Percentiles rank a stretch among this genome's conserved stretches.
Evolutionary conservation across 495 filamentous ascomycete genomes (phyloP).

Genomic region (Aspergillus leporis): DNA sequence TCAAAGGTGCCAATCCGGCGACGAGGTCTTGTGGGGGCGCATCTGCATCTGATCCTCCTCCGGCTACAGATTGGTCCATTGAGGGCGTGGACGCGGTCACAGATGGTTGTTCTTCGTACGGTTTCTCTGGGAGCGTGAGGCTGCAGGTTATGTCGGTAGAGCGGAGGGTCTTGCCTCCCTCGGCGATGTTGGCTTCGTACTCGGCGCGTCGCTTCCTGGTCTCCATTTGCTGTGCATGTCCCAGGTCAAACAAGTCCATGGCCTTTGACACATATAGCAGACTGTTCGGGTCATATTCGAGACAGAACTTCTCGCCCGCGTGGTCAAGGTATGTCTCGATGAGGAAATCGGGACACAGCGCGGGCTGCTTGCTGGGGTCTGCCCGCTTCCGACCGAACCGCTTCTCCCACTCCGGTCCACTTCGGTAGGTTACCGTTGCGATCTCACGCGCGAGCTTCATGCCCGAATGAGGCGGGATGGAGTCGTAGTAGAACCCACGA

Average conservation of each 20-base stretch:
- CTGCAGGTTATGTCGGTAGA: slow-evolving; percentile 60
- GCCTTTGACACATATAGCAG: slow-evolving; percentile 96
- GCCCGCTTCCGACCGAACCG: slow-evolving; percentile 88
- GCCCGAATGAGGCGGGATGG: slow-evolving; percentile 86
- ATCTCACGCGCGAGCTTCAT: slow-evolving; percentile 99
- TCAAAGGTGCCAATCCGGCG: slow-evolving; percentile 66
- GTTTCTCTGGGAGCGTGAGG: slow-evolving; percentile 78
- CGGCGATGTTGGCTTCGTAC: slow-evolving; percentile 50
- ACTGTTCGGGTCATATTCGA: slow-evolving; percentile 98
- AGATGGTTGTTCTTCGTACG: slow-evolving; percentile 77
- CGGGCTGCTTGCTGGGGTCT: slow-evolving; percentile 81
- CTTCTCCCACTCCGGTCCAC: slow-evolving; percentile 96
- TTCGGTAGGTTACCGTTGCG: slow-evolving; percentile 95
- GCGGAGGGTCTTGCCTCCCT: slow-evolving; percentile 25
- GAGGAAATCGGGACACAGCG: slow-evolving; percentile 93
- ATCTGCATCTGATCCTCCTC: slow-evolving; percentile 7
- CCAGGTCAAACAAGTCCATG: slow-evolving; percentile 98
- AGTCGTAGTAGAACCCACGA: slow-evolving; percentile 92
- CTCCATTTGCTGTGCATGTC: slow-evolving; percentile 59
- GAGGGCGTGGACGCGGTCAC: slow-evolving; percentile 34
- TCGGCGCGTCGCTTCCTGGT: slow-evolving; percentile 50
- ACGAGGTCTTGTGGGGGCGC: slow-evolving; percentile 75
- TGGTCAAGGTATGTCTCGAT: slow-evolving; percentile 99
- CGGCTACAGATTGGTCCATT: slow-evolving; percentile 25
- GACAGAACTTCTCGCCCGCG: slow-evolving; percentile 96